Evolutionary conservation across 352 stramenopile species (phyloP).

Genomic region (Globisporangium splendens): DNA sequence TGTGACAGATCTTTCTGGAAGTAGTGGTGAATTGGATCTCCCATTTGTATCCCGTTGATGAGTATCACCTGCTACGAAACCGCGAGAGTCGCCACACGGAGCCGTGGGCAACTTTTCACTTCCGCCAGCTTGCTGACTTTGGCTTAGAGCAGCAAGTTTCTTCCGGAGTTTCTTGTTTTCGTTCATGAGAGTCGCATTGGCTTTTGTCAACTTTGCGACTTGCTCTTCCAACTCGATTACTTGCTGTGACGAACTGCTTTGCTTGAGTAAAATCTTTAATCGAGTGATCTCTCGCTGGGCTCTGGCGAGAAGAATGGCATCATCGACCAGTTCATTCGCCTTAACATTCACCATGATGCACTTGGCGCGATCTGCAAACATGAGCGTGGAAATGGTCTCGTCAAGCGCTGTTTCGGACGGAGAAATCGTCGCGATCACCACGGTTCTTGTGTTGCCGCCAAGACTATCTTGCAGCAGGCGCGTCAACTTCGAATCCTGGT

Average conservation of each 20-base stretch:
- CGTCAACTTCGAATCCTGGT: slow-evolving; percentile 97
- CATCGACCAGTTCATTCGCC: slow-evolving; percentile 81
- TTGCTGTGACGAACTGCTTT: slow-evolving; percentile 29
- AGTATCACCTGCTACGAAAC: background rate
- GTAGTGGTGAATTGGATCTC: background rate
- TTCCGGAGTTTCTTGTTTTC: slow-evolving; percentile 58
- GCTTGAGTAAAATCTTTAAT: slow-evolving; percentile 57
- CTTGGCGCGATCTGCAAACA: slow-evolving; percentile 87
- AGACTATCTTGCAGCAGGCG: slow-evolving; percentile 87
- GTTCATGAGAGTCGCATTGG: slow-evolving; percentile 35
- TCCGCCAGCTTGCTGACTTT: background rate
- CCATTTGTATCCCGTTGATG: background rate
- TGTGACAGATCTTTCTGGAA: background rate
- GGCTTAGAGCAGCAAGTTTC: slow-evolving; percentile 6
- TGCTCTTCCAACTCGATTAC: slow-evolving; percentile 43
- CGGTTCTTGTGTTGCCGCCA: slow-evolving; percentile 86
- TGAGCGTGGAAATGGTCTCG: slow-evolving; percentile 89
- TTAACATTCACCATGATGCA: slow-evolving; percentile 68
- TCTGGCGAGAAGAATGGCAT: slow-evolving; percentile 70
- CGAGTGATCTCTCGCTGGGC: slow-evolving; percentile 68
- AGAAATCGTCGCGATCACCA: slow-evolving; percentile 88
- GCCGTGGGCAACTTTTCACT: background rate
- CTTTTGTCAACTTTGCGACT: slow-evolving; percentile 27
- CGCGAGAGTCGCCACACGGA: too few species aligned
- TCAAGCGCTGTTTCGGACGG: slow-evolving; percentile 73